A percentile compares a stretch with the other conserved stretches of the same genome.
phyloP scores from a whole-genome alignment of 2,329 filamentous ascomycete species.

The Stylonectria norvegica region DNA sequence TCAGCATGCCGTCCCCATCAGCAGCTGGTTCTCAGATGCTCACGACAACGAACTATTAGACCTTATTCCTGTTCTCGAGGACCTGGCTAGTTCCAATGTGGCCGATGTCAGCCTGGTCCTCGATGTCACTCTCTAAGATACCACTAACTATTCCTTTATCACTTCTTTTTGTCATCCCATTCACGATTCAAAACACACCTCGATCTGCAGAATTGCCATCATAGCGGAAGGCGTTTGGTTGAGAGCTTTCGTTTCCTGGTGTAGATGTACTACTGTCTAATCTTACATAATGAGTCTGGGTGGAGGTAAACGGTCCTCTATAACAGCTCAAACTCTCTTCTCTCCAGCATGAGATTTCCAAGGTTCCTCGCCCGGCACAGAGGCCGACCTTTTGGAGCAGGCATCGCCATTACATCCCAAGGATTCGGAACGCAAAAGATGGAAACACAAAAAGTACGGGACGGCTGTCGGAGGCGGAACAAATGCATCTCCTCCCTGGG shows the following conservation, averaged over 20 bases:
- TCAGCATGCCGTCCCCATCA: conserved; percentile 97
- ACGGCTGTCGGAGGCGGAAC: conserved; percentile 19
- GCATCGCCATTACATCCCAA: conserved; percentile 31
- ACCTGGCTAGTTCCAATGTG: conserved; percentile 83
- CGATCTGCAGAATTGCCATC: conserved; percentile 39
- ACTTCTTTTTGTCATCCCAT: conserved; percentile 31
- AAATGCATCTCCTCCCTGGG: conserved; percentile 21
- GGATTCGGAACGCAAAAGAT: conserved; percentile 32
- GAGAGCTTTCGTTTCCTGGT: conserved; percentile 45
- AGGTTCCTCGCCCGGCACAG: conserved; percentile 14
- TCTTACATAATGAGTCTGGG: conserved; percentile 43
- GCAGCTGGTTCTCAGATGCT: conserved; percentile 99
- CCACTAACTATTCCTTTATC: conserved; percentile 29
- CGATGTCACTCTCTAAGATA: conserved; percentile 72
- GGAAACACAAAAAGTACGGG: conserved; percentile 24
- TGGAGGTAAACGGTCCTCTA: conserved; percentile 21
- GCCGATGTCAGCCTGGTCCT: conserved; percentile 96
- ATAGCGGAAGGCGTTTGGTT: conserved; percentile 57
- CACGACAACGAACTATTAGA: conserved; percentile 98
- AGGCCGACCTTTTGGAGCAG: conserved; percentile 25
- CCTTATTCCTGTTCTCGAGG: conserved; percentile 95
- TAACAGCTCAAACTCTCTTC: conserved; percentile 20
- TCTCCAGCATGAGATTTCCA: conserved; percentile 22
- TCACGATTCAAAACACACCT: conserved; percentile 31
- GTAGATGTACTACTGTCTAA: conserved; percentile 52